Base-by-base conservation (phyloP, 148 eudicot genomes). In the Cornus controversa region DNA sequence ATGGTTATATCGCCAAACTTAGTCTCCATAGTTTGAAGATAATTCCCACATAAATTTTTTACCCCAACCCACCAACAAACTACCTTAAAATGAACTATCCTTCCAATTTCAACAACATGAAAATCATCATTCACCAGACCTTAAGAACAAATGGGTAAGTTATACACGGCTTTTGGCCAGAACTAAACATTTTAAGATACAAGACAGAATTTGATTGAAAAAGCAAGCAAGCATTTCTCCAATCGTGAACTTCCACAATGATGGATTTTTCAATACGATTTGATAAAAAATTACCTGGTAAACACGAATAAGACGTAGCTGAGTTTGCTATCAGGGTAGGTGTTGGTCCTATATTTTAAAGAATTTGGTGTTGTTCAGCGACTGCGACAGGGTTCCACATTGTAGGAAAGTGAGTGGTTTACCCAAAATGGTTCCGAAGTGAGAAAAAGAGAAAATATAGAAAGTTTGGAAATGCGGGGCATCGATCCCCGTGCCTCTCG, bases 401-500 rank as follows among this genome's bases (percentile, higher is more conserved):
- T 31, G 34, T 31, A 31, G 34, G 34, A 5, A 31, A 31, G 34
- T 31, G 34, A 31, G 34, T 31, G 34, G 34, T 31, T 31, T 31
- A 31, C 34, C 34, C 34, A 31, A 31, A 31, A 31, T 31, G 34
- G 34, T 31, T 31, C 34, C 34, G 4, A 31, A 31, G 34, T 3
- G 31, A 29, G 31, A 1, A 1, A 29, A 29, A 29, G 3, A 29
- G 3, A 29, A 29, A 29, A 29, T 1, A 29, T 31, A 3, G 4
- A 31, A 31, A 31, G 5, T 40, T 14, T 87, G 90, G 90, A 87
- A 95, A 94, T 88, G 97, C 92, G 94, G 97, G 97, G 98, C 88
- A 94, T 94, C 95, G 97, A 94, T 94, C 95, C 94, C 98, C 98
- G 90, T 94, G 82, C 98, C 97, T 94, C 98, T 94, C 95, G 93